A percentile compares a stretch with the other conserved stretches of the same genome.
Conservation (phyloP, 495 filamentous ascomycete genomes). For the Penicillium roqueforti region DNA sequence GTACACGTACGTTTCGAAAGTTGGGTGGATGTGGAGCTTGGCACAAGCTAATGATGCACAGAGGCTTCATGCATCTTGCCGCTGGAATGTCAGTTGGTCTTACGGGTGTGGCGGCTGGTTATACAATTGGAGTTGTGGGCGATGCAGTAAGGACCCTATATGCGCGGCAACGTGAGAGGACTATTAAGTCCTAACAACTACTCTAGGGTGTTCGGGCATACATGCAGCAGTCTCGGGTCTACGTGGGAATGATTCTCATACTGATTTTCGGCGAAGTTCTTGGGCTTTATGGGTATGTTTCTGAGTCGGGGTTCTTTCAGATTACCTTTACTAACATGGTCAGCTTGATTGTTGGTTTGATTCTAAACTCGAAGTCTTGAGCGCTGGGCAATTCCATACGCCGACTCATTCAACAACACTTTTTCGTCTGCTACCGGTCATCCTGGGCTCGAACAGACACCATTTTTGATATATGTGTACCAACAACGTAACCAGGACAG, state of each 20-base stretch:
- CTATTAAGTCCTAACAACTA: conserved; percentile 22
- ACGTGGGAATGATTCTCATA: conserved; percentile 97
- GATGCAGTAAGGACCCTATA: conserved; percentile 58
- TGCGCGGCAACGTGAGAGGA: background rate
- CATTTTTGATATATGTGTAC: background rate
- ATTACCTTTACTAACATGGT: conserved; percentile 20
- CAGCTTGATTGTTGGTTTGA: conserved; percentile 55
- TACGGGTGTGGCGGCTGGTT: conserved; percentile 91
- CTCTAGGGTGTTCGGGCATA: conserved; percentile 79
- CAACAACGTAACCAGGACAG: background rate
- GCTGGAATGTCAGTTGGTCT: conserved; percentile 90
- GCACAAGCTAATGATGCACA: conserved; percentile 28
- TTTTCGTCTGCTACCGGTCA: background rate
- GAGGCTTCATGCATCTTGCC: conserved; percentile 88
- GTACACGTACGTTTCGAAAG: conserved; percentile 60
- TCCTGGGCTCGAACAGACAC: background rate
- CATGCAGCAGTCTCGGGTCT: conserved; percentile 92
- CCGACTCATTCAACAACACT: background rate
- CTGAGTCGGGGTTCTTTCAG: background rate
- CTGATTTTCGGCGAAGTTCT: conserved; percentile 98
- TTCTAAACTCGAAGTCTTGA: conserved; percentile 51
- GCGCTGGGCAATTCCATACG: background rate
- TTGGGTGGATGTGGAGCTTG: background rate
- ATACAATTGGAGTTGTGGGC: conserved; percentile 92
- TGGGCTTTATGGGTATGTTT: conserved; percentile 86